These are phyloP conservation scores for Parietaria judaica DNA, from an alignment of 306 rosid genomes.

Conservation along the genomic window DNA sequence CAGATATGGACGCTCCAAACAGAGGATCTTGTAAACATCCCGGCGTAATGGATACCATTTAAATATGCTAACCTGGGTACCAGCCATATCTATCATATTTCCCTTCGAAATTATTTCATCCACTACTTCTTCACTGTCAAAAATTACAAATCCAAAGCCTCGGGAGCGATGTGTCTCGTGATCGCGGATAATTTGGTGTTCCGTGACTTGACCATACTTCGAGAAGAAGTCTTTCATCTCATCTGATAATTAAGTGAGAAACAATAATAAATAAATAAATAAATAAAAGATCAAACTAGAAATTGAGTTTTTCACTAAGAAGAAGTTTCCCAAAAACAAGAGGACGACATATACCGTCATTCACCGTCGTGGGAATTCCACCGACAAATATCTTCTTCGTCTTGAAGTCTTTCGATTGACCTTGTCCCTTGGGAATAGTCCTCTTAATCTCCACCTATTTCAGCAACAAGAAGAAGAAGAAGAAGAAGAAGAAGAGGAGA, in stretches of 20 bases:
- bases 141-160: constrained; percentile 88
- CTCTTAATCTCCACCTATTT: constrained; percentile 84
- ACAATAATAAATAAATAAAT: not conserved
- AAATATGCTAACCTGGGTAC: constrained; percentile 83
- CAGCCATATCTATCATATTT: constrained; percentile 89
- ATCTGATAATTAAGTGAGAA: constrained; percentile 30
- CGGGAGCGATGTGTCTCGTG: constrained; percentile 79
- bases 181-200: constrained; percentile 82
- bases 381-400: constrained; percentile 93
- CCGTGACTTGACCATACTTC: constrained; percentile 60
- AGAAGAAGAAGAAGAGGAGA: no score
- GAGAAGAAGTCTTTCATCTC: constrained; percentile 69
- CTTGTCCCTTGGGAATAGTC: constrained; percentile 86
- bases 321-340: not conserved
- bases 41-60: constrained; percentile 19
- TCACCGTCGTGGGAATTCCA: constrained; percentile 64
- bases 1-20: constrained; percentile 20
- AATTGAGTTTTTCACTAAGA: not conserved
- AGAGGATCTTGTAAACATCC: constrained; percentile 16
- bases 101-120: constrained; percentile 74
- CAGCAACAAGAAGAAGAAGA: not conserved
- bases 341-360: constrained; percentile 45
- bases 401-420: constrained; percentile 61
- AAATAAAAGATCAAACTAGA: not conserved
- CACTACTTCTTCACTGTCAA: constrained; percentile 80